phyloP scores from a whole-genome alignment of 2,329 filamentous ascomycete species.

The Penicillium paneum region DNA sequence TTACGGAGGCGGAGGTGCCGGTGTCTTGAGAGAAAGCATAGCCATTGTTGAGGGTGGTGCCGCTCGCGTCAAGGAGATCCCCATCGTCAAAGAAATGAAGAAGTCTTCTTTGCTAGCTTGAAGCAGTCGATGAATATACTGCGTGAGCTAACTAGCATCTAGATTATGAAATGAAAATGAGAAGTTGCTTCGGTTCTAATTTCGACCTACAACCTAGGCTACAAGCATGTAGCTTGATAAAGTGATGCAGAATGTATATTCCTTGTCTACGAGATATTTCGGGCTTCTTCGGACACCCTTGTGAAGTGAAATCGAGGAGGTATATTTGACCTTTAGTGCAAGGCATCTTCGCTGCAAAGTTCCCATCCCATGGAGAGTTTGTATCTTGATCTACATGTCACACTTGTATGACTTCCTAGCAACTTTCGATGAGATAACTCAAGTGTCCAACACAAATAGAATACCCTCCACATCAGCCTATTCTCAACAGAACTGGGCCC shows the following conservation, averaged over 20 bases:
- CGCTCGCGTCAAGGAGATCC: slow-evolving; percentile 41
- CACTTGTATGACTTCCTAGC: neutral
- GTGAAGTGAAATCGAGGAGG: neutral
- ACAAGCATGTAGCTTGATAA: neutral
- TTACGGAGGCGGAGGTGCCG: slow-evolving; percentile 25
- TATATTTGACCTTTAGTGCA: neutral
- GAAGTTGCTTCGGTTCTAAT: neutral
- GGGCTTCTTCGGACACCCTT: neutral
- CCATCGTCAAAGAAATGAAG: slow-evolving; percentile 51
- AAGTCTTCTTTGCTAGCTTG: slow-evolving; percentile 39
- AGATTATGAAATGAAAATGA: slow-evolving; percentile 1
- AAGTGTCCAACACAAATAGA: neutral
- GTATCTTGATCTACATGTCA: neutral
- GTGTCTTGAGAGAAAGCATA: slow-evolving; percentile 43
- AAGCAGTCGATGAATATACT: neutral
- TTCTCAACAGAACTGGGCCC: neutral
- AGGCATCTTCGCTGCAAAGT: neutral
- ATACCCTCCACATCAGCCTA: neutral
- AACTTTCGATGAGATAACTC: neutral
- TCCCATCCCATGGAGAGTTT: neutral
- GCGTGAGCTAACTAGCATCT: neutral
- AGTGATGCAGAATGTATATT: neutral
- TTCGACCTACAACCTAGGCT: too few species aligned
- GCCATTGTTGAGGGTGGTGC: slow-evolving; percentile 36
- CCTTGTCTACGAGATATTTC: too few species aligned